These are phyloP conservation scores for Ilyonectria mors-panacis DNA, from an alignment of 2,329 filamentous ascomycete species.

Conservation along the genomic window DNA sequence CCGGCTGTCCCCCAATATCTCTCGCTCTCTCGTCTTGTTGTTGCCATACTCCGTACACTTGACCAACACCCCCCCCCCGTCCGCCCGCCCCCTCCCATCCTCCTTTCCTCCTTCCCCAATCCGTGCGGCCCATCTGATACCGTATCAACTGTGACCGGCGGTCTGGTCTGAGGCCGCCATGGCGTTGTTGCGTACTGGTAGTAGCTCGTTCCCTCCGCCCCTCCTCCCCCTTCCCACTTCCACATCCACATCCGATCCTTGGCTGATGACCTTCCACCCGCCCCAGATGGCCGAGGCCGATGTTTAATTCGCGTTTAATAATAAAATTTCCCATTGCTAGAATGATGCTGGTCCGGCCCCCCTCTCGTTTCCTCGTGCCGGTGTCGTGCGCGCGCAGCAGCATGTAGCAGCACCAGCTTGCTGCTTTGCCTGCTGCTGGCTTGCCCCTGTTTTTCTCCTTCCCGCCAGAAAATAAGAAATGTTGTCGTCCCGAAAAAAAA, in stretches of 20 bases:
- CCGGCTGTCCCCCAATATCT: conserved; percentile 32
- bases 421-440: conserved; percentile 39
- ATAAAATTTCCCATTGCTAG: conserved; percentile 49
- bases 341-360: conserved; percentile 45
- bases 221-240: conserved; percentile 22
- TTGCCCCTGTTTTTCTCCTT: conserved; percentile 65
- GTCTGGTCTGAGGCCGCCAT: conserved; percentile 29
- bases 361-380: conserved; percentile 39
- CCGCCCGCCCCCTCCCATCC: conserved; percentile 11
- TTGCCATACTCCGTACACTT: conserved; percentile 3
- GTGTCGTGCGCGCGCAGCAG: conserved; percentile 48
- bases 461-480: conserved; percentile 61
- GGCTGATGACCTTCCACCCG: conserved; percentile 29
- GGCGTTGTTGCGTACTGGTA: conserved; percentile 25
- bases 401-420: conserved; percentile 39
- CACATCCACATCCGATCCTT: conserved; percentile 21
- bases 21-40: conserved; percentile 33
- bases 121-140: conserved; percentile 30
- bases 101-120: conserved; percentile 21
- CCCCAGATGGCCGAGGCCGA: conserved; percentile 32
- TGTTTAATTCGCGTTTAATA: conserved; percentile 48
- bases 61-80: conserved; percentile 15
- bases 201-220: conserved; percentile 22
- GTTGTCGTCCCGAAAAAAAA: conserved; percentile 62
- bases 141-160: conserved; percentile 28